These are phyloP conservation scores for Cercophora scortea DNA, from an alignment of 495 filamentous ascomycete genomes.

Conservation along the genomic window DNA sequence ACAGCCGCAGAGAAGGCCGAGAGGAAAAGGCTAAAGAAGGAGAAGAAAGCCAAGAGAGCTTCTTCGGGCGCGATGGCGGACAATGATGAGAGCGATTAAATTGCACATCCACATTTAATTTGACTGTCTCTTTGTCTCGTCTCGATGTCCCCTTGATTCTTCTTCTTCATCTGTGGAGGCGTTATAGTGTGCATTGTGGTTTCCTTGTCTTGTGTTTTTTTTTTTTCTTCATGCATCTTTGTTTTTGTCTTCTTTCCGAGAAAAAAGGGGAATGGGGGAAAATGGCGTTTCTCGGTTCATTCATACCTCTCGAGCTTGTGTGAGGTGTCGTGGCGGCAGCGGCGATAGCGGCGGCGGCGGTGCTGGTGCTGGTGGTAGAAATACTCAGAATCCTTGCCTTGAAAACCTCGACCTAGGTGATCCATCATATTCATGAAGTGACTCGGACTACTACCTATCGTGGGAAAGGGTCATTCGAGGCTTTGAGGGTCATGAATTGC, in stretches of 20 bases:
- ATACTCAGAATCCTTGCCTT: no score
- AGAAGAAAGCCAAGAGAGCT: constrained; percentile 59
- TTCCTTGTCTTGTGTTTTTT: background rate
- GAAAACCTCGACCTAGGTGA: no score
- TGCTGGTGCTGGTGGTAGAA: no score
- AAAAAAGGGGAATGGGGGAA: background rate
- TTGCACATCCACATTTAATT: background rate
- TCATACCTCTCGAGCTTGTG: background rate
- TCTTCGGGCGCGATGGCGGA: constrained; percentile 44
- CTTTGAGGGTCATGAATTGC: no score
- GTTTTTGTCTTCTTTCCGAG: background rate
- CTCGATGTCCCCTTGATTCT: background rate
- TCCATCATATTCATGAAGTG: no score
- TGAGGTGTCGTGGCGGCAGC: background rate
- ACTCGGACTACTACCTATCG: no score
- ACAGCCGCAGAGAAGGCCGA: constrained; percentile 68
- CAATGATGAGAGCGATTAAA: constrained; percentile 33
- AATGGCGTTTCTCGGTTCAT: background rate
- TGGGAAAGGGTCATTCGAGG: no score
- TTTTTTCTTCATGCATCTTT: background rate
- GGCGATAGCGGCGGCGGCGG: no score
- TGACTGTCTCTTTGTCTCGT: background rate
- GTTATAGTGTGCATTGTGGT: background rate
- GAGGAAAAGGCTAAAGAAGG: constrained; percentile 66
- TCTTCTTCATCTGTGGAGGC: background rate